Conservation (phyloP, 2,329 filamentous ascomycete species). For the Trichoderma koningiopsis region DNA sequence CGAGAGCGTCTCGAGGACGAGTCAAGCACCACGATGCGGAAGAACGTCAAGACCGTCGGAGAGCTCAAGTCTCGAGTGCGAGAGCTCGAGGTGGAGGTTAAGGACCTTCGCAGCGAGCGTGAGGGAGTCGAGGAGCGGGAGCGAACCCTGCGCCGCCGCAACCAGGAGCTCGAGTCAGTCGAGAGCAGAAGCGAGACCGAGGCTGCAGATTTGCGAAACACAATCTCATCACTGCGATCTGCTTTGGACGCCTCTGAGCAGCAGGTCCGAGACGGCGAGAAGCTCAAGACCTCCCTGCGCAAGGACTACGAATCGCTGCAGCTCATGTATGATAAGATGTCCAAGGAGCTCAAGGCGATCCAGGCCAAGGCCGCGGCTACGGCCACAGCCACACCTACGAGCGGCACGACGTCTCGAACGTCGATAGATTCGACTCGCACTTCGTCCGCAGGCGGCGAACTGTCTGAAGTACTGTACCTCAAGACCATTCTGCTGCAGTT, state of each 20-base stretch:
- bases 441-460: constrained; percentile 31
- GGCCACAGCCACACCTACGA: constrained; percentile 26
- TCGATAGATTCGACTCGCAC: constrained; percentile 44
- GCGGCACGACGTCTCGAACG: constrained; percentile 47
- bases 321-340: constrained; percentile 74
- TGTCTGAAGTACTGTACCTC: constrained; percentile 64
- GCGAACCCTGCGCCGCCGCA: constrained; percentile 71
- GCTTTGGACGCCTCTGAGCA: constrained; percentile 86
- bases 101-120: constrained; percentile 70
- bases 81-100: constrained; percentile 78
- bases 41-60: constrained; percentile 80
- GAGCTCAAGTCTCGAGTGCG: constrained; percentile 78
- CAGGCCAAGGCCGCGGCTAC: constrained; percentile 48
- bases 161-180: constrained; percentile 73
- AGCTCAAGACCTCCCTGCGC: constrained; percentile 75
- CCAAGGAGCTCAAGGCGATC: constrained; percentile 62
- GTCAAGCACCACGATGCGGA: constrained; percentile 73
- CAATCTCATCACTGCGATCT: constrained; percentile 75
- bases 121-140: constrained; percentile 76
- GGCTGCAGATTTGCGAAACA: constrained; percentile 70
- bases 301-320: constrained; percentile 77
- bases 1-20: constrained; percentile 92
- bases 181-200: constrained; percentile 72
- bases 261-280: constrained; percentile 80
- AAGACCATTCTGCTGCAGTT: constrained; percentile 84